These are phyloP conservation scores for Teratosphaeria epicoccoides DNA, from an alignment of 2,329 filamentous ascomycete genomes.

Conservation along the genomic window DNA sequence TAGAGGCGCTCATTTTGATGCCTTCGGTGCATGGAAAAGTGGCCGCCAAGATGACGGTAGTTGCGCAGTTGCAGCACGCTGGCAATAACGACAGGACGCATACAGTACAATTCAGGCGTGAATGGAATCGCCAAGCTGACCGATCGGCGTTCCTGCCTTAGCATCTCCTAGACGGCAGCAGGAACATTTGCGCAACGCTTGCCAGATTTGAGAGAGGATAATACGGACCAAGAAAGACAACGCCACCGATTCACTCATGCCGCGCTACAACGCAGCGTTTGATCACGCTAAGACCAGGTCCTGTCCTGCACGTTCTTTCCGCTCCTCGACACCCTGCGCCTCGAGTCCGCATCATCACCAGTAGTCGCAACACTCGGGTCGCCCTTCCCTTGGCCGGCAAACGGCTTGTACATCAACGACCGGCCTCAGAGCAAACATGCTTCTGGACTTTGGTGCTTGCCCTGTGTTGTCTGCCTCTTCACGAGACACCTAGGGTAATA, in stretches of 20 bases:
- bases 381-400: background rate
- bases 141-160: background rate
- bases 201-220: background rate
- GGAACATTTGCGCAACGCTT: background rate
- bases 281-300: background rate
- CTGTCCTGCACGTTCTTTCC: background rate
- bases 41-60: background rate
- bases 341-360: background rate
- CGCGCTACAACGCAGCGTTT: background rate
- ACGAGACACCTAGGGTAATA: background rate
- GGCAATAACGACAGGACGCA: background rate
- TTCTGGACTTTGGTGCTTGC: background rate
- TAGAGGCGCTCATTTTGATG: too few relatives aligned
- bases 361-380: background rate
- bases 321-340: background rate
- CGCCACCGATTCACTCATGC: background rate
- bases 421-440: background rate
- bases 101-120: background rate
- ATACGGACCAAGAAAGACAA: background rate
- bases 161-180: background rate
- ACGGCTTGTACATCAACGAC: background rate
- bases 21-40: background rate
- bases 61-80: background rate
- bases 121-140: background rate
- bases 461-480: background rate